phyloP scores from a whole-genome alignment of 2,329 filamentous ascomycete genomes.

The Chalaropsis thielavioides region DNA sequence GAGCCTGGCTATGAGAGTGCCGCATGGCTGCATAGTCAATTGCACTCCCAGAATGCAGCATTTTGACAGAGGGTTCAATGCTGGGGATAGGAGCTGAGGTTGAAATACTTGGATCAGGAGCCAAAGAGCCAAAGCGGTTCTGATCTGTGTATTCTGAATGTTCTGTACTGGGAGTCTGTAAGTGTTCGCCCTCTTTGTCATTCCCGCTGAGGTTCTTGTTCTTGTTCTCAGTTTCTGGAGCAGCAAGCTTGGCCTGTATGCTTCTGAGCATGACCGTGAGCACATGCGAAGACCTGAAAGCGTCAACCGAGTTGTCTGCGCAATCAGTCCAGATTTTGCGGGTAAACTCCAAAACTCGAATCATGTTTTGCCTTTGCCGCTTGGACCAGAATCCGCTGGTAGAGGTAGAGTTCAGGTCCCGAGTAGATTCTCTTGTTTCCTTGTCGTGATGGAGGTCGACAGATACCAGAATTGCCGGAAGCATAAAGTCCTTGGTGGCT shows the following conservation, averaged over 20 bases:
- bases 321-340: slow-evolving; percentile 67
- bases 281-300: slow-evolving; percentile 69
- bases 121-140: neutral
- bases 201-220: neutral
- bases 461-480: slow-evolving; percentile 72
- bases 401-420: slow-evolving; percentile 22
- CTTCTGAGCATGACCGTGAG: slow-evolving; percentile 77
- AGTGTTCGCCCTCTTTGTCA: neutral
- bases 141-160: neutral
- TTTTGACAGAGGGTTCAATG: neutral
- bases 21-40: neutral
- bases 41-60: neutral
- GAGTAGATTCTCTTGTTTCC: slow-evolving; percentile 31
- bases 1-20: neutral
- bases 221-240: neutral
- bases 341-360: slow-evolving; percentile 56
- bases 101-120: neutral
- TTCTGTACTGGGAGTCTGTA: neutral
- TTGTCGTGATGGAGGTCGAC: slow-evolving; percentile 54
- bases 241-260: slow-evolving; percentile 28
- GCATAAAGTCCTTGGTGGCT: slow-evolving; percentile 70
- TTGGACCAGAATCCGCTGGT: slow-evolving; percentile 32
- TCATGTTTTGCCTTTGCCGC: slow-evolving; percentile 58
- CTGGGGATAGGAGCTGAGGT: neutral
- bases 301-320: slow-evolving; percentile 68